Evolutionary conservation across 2,329 filamentous ascomycete genomes (phyloP).

Genomic region (Trichophyton schoenleinii): DNA sequence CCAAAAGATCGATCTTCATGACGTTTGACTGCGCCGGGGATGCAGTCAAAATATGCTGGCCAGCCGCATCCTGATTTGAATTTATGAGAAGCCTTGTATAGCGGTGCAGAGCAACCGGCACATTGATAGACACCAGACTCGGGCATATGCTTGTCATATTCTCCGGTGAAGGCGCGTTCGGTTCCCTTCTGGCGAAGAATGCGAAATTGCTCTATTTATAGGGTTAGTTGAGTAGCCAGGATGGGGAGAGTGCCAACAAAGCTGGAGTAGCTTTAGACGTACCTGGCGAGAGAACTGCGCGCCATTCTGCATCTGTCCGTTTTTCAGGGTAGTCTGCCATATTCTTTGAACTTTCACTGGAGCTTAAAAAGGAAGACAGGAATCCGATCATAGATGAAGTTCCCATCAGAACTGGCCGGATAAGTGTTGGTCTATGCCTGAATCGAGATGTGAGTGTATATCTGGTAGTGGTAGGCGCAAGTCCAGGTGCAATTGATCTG

Average conservation of each 20-base stretch:
- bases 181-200: constrained; percentile 87
- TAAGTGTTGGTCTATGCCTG: constrained; percentile 19
- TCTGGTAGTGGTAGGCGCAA: background rate
- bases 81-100: constrained; percentile 89
- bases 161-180: constrained; percentile 64
- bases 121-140: constrained; percentile 70
- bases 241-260: too few relatives aligned
- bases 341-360: constrained; percentile 21
- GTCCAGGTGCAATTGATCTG: background rate
- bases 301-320: constrained; percentile 76
- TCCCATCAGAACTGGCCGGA: background rate
- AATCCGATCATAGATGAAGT: constrained; percentile 62
- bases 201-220: constrained; percentile 74
- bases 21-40: constrained; percentile 78
- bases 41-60: constrained; percentile 94
- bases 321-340: constrained; percentile 45
- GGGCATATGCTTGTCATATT: constrained; percentile 78
- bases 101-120: constrained; percentile 69
- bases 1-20: constrained; percentile 66
- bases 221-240: background rate
- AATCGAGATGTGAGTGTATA: constrained; percentile 5
- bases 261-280: constrained; percentile 10
- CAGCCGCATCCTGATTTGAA: constrained; percentile 95
- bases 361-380: constrained; percentile 60
- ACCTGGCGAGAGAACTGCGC: constrained; percentile 65